Evolutionary conservation across 2,329 filamentous ascomycete species (phyloP), one percentile per base, ranked within the genome.

Genomic region (Beauveria caledonica): DNA sequence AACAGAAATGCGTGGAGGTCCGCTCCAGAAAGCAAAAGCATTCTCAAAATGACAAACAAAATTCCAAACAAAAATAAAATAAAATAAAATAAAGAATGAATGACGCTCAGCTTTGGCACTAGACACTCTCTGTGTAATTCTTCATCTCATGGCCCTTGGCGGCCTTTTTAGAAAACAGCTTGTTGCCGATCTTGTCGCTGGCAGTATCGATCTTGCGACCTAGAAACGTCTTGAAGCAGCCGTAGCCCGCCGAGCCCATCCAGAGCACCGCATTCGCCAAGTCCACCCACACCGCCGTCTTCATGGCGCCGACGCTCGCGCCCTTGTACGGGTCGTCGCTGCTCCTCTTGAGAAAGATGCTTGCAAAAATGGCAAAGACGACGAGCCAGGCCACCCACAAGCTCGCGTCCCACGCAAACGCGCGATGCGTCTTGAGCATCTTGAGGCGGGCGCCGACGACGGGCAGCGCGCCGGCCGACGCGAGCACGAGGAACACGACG

Each of bases 201-300:
- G 72, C 62, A 19, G 69, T 66, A 11, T 78, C 76, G 5, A 69
- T 68, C 66, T 76, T 76, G 11, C 75, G 74, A 0, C 76, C 74
- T 46, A 78, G 55, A 62, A 72, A 75, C 0, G 71, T 74, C 70
- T 75, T 76, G 62, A 73, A 25, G 52, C 63, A 70, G 29, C 77
- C 77, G 42, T 78, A 80, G 6, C 66, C 66, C 6, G 72, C 76
- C 0, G 76, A 78, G 4, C 78, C 63, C 13, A 86, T 72, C 88
- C 88, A 92, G 48, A 92, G 72, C 23, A 87, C 60, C 70, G 87
- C 78, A 64, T 87, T 89, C 36, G 84, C 76, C 27, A 91, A 69
- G 69, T 90, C 86, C 27, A 91, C 73, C 86, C 87, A 91, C 3
- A 89, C 87, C 2, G 87, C 86, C 63, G 82, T 78, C 73, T 88